A percentile compares a stretch with the other conserved stretches of the same genome.
phyloP scores from a whole-genome alignment of 805 yeast genomes.

The Wickerhamiella sorbophila region DNA sequence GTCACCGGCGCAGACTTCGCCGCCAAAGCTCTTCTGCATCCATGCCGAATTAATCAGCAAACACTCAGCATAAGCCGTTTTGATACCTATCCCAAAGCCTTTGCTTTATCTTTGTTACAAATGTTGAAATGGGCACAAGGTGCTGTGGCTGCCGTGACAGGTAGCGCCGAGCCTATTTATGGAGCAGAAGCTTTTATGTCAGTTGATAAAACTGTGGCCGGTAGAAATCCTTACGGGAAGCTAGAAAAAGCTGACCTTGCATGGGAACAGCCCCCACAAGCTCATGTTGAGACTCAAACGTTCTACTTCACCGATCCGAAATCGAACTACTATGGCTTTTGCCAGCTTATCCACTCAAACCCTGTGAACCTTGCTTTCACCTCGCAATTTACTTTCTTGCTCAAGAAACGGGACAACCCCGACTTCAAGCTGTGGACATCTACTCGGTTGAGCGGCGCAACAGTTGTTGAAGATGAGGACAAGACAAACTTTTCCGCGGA shows the following conservation, averaged over 20 bases:
- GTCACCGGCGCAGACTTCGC: no score
- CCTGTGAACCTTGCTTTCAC: slow-evolving; percentile 67
- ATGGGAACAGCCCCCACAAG: slow-evolving; percentile 61
- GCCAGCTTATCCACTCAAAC: slow-evolving; percentile 88
- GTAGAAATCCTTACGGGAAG: slow-evolving; percentile 41
- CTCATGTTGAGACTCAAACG: slow-evolving; percentile 92
- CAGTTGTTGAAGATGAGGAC: slow-evolving; percentile 37
- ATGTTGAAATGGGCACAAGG: slow-evolving; percentile 24
- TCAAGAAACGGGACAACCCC: slow-evolving; percentile 39
- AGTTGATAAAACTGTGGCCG: slow-evolving; percentile 46
- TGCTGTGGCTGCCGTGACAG: slow-evolving; percentile 67
- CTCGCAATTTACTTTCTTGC: slow-evolving; percentile 86
- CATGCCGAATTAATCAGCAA: no score
- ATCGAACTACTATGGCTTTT: slow-evolving; percentile 65
- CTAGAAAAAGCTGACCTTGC: slow-evolving; percentile 54
- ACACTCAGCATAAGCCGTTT: no score
- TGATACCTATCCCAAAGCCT: no score
- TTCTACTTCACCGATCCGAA: slow-evolving; percentile 63
- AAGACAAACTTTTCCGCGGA: slow-evolving; percentile 62
- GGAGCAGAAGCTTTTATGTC: slow-evolving; percentile 87
- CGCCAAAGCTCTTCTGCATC: background rate
- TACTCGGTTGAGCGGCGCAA: slow-evolving; percentile 69
- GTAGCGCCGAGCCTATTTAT: slow-evolving; percentile 94
- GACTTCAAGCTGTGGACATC: slow-evolving; percentile 72
- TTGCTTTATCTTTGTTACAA: background rate